Evolutionary conservation across 495 filamentous ascomycete species (phyloP).

Genomic region (Lasiosphaeria hispida): DNA sequence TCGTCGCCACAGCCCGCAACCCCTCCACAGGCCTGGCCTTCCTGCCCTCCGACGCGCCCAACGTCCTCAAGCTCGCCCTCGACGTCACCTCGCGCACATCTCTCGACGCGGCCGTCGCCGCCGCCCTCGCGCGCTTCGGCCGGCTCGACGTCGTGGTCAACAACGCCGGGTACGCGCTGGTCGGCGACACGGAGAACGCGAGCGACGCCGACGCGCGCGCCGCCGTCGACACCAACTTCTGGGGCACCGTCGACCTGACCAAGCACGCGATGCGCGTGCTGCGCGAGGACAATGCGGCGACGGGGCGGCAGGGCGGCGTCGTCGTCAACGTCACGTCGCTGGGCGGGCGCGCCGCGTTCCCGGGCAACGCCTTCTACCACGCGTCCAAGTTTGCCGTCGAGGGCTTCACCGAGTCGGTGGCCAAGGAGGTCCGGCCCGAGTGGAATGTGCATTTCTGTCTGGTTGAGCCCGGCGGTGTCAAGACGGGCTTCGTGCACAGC

Average conservation of each 20-base stretch:
- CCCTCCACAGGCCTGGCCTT: slow-evolving; percentile 30
- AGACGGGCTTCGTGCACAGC: slow-evolving; percentile 42
- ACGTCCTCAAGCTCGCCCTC: slow-evolving; percentile 44
- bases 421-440: slow-evolving; percentile 47
- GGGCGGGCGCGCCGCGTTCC: slow-evolving; percentile 47
- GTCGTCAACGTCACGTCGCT: slow-evolving; percentile 55
- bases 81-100: slow-evolving; percentile 42
- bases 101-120: slow-evolving; percentile 41
- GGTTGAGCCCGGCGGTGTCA: slow-evolving; percentile 51
- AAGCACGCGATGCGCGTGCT: slow-evolving; percentile 46
- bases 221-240: slow-evolving; percentile 55
- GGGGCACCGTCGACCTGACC: slow-evolving; percentile 46
- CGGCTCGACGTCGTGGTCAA: slow-evolving; percentile 57
- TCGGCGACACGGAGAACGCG: slow-evolving; percentile 48
- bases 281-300: slow-evolving; percentile 38
- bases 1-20: slow-evolving; percentile 51
- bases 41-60: slow-evolving; percentile 31
- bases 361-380: slow-evolving; percentile 52
- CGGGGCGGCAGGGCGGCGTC: slow-evolving; percentile 43
- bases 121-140: slow-evolving; percentile 37
- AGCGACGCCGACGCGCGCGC: slow-evolving; percentile 37
- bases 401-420: slow-evolving; percentile 55
- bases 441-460: slow-evolving; percentile 52
- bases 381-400: slow-evolving; percentile 56
- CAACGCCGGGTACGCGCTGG: slow-evolving; percentile 53